phyloP scores from a whole-genome alignment of 2,329 filamentous ascomycete species.

The Aulographum hederae region DNA sequence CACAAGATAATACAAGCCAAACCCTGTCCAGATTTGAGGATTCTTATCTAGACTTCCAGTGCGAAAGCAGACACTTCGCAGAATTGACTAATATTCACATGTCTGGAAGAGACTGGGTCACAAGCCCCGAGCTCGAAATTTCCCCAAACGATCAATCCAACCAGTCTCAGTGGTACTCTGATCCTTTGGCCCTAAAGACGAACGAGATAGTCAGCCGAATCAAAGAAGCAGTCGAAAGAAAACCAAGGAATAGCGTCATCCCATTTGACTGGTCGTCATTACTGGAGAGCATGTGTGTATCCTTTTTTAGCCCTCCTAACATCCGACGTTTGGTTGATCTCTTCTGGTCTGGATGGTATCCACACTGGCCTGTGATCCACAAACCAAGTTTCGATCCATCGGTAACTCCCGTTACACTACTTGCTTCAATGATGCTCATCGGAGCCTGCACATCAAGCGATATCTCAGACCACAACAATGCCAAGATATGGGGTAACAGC shows the following conservation, averaged over 20 bases:
- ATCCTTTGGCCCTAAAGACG: too few relatives aligned
- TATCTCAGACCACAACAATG: background rate
- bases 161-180: too few relatives aligned
- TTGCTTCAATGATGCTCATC: background rate
- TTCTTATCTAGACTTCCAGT: too few relatives aligned
- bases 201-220: background rate
- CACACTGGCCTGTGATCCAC: background rate
- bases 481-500: background rate
- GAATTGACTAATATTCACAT: too few relatives aligned
- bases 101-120: too few relatives aligned
- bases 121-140: too few relatives aligned
- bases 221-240: background rate
- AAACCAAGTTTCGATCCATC: background rate
- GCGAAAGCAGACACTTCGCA: too few relatives aligned
- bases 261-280: background rate
- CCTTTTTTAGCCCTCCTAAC: background rate
- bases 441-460: background rate
- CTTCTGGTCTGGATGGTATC: background rate
- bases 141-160: too few relatives aligned
- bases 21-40: too few relatives aligned
- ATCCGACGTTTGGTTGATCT: background rate
- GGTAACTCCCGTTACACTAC: background rate
- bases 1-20: too few relatives aligned
- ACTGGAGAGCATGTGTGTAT: background rate
- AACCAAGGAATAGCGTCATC: background rate